These are phyloP conservation scores for Coniella vitis DNA, from an alignment of 2,329 filamentous ascomycete species.

Conservation along the genomic window DNA sequence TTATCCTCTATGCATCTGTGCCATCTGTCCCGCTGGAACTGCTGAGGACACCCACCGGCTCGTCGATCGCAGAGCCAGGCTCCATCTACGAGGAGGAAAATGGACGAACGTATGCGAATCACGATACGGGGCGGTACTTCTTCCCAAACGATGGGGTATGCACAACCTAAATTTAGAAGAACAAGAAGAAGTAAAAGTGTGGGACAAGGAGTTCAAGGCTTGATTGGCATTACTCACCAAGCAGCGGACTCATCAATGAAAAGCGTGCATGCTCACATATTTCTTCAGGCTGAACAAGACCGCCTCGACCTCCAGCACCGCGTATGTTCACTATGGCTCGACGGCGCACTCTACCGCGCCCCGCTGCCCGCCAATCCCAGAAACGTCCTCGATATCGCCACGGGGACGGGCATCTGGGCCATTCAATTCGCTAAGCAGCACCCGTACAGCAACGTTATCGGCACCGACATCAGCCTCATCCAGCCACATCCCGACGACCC, in stretches of 20 bases:
- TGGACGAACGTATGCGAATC: background rate
- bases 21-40: background rate
- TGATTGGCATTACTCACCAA: too few relatives aligned
- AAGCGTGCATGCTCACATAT: too few relatives aligned
- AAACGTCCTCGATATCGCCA: conserved; percentile 23
- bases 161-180: background rate
- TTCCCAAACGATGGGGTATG: conserved; percentile 7
- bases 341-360: conserved; percentile 17
- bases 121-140: conserved; percentile 4
- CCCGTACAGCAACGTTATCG: conserved; percentile 20
- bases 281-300: conserved; percentile 16
- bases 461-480: conserved; percentile 22
- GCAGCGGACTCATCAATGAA: too few relatives aligned
- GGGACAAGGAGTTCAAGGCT: too few relatives aligned
- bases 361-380: conserved; percentile 16
- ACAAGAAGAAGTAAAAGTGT: too few relatives aligned
- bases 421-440: conserved; percentile 21
- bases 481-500: conserved; percentile 22
- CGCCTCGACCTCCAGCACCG: conserved; percentile 17
- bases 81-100: conserved; percentile 2
- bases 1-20: background rate
- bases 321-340: conserved; percentile 14
- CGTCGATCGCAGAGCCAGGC: background rate
- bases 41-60: background rate
- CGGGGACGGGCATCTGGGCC: conserved; percentile 23